Evolutionary conservation across 768 basidiomycete genomes (phyloP), one percentile per base, ranked within the genome.

Genomic region (Pisolithus sp.): DNA sequence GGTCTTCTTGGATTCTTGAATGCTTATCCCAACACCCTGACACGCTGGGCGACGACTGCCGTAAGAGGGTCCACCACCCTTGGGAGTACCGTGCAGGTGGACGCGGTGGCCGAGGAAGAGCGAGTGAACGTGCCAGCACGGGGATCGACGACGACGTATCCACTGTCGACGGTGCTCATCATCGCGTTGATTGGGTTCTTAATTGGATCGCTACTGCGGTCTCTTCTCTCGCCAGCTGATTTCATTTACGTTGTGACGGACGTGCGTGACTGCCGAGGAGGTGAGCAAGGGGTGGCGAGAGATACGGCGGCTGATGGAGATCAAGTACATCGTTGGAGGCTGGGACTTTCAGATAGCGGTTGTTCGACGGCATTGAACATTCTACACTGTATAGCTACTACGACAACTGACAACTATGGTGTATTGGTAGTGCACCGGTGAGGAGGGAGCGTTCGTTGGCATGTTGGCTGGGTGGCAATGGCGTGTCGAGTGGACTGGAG

Each of bases 341-440:
- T 91, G 90, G 88, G 91, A 93, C 66, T 79, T 93, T 53, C 86
- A 92, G 72, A 75, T 94, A 50, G 91, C 91, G 13, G 81, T 87
- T 28, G 89, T 93, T 37, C 76, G 88, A 53, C 74, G 89, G 53
- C 85, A 87, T 62, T 85, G 53, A 65, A 34, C 21, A 12, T 9
- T 7, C 18, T 3, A 44, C 24, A 34, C 34, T 30, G 26, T 26
- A 26, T 4, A 26, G 7, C 26, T 26, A 26, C 26, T 26, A 26
- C 26, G 26, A 26, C 26, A 26, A 30, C 7, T 8, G 30, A 7
- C 7, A 26, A 26, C 26, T 26, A 26, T 30, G 30, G 30, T 30
- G 30, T 10, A 30, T 30, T 30, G 7, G 30, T 30, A 30, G 30
- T 30, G 7, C 30, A 30, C 30, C 30, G 34, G 34, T 13, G n/a